phyloP scores from a whole-genome alignment of 768 basidiomycete genomes.

The Harrya chromipes region DNA sequence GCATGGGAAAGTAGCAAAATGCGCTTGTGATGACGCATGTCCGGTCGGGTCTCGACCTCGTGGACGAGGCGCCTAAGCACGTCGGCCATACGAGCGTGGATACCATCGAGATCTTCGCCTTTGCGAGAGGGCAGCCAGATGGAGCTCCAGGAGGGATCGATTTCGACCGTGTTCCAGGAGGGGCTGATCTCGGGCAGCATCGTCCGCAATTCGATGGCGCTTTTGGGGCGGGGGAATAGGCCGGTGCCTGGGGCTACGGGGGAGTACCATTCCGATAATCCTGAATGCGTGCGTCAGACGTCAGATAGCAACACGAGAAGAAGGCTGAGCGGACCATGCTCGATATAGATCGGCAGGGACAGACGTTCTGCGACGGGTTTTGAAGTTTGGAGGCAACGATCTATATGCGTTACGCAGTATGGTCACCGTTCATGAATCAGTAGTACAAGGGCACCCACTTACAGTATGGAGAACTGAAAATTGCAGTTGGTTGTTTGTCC shows the following conservation, averaged over 20 bases:
- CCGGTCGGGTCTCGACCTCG: constrained; percentile 45
- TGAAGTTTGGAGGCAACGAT: constrained; percentile 85
- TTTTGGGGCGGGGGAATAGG: constrained; percentile 70
- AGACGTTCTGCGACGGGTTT: constrained; percentile 61
- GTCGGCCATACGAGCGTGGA: constrained; percentile 58
- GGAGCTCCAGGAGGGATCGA: constrained; percentile 63
- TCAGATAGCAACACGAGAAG: constrained; percentile 7
- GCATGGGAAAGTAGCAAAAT: constrained; percentile 72
- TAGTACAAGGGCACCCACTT: constrained; percentile 13
- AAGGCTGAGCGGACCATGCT: constrained; percentile 54
- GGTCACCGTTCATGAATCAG: neutral
- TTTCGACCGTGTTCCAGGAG: constrained; percentile 56
- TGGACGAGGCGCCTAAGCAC: constrained; percentile 52
- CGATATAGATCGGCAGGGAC: constrained; percentile 67
- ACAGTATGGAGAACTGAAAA: constrained; percentile 88
- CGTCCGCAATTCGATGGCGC: constrained; percentile 48
- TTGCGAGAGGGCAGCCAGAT: constrained; percentile 68
- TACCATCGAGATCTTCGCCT: constrained; percentile 62
- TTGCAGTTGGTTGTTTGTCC: constrained; percentile 66
- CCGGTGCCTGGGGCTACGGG: constrained; percentile 64
- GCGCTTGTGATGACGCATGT: constrained; percentile 40
- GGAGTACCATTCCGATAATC: constrained; percentile 78
- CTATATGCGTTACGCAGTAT: constrained; percentile 33
- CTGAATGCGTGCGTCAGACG: constrained; percentile 30
- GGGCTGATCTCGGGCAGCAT: constrained; percentile 61